Base-by-base conservation (phyloP, 768 basidiomycete genomes). In the Termitomyces sp. region DNA sequence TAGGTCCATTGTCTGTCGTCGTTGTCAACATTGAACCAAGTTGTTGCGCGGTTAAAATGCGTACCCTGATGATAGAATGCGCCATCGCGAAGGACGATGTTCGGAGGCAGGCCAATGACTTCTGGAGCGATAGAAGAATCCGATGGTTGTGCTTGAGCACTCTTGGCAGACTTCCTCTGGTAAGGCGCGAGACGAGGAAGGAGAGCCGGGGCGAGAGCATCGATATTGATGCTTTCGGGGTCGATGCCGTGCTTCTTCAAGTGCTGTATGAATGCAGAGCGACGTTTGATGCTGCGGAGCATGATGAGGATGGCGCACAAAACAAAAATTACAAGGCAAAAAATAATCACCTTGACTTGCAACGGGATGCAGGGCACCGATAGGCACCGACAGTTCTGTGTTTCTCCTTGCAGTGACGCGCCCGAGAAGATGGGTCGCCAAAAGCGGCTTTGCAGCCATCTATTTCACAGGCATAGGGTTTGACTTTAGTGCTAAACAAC, bases 351-450 rank as follows among this genome's bases (percentile, higher is more conserved):
- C 69, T 77, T 49, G 81, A 81, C 43, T 64, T 70, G 60, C 86
- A 87, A n/a, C 67, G 66, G 23, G 58, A 46, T 35, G 72, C 59
- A 23, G 76, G 74, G 63, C 86, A 89, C 42, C 63, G 65, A 60
- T 78, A 83, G 27, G 71, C 72, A 27, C 75, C 74, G 25, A 71
- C 58, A 2, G 66, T 67, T 17, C 66, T 61, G 63, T 89, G 87
- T 2, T 74, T 79, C 68, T 89, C 86, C 64, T 79, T 82, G 54
- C 77, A 74, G 62, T 90, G 88, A 9, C 88, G 83, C 31, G 81
- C 73, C 60, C 84, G 74, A 44, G 88, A 89, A 0, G 88, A 89
- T 11, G 86, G 87, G 62, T 90, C 88, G 14, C 82, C 82, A 61
- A 90, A 90, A 14, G 72, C 68, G 31, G 78, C 73, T 10, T 52